Percentiles rank a stretch among this genome's conserved stretches.
Evolutionary conservation across 1,139 yeast genomes (phyloP).

Genomic region (Diutina ranongensis): DNA sequence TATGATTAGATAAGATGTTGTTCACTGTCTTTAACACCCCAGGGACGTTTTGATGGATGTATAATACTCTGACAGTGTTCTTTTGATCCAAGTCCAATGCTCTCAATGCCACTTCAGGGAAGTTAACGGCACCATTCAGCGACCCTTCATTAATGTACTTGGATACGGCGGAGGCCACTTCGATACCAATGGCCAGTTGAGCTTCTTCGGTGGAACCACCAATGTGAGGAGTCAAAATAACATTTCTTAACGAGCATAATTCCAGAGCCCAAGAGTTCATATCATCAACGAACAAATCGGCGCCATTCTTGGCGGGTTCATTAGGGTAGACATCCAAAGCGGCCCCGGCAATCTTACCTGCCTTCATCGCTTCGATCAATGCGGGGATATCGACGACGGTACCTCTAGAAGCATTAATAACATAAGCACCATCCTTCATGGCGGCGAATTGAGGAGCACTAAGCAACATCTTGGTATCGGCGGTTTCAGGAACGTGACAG

Average conservation of each 20-base stretch:
- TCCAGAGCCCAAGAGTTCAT: conserved; percentile 82
- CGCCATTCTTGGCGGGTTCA: conserved; percentile 97
- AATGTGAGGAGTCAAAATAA: conserved; percentile 91
- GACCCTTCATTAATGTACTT: conserved; percentile 94
- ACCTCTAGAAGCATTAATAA: conserved; percentile 95
- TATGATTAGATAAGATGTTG: conserved; percentile 88
- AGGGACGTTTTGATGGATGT: conserved; percentile 96
- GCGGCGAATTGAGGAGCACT: conserved; percentile 87
- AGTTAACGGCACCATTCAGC: conserved; percentile 93
- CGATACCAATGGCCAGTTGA: conserved; percentile 94
- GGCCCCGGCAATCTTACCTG: conserved; percentile 94
- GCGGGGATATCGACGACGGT: conserved; percentile 96
- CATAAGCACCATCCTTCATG: conserved; percentile 93
- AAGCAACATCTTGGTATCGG: conserved; percentile 85
- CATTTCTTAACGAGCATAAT: conserved; percentile 71
- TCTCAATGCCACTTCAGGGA: conserved; percentile 96
- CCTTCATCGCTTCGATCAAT: conserved; percentile 77
- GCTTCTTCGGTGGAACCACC: conserved; percentile 99
- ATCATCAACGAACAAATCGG: conserved; percentile 55
- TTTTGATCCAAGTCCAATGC: conserved; percentile 82
- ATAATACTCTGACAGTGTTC: conserved; percentile 82
- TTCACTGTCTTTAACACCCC: conserved; percentile 98
- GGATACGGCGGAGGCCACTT: conserved; percentile 76
- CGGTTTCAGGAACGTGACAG: conserved; percentile 88
- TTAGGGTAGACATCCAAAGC: conserved; percentile 95